Evolutionary conservation across 140 eudicot species (phyloP).

Genomic region (Flaveria floridana): DNA sequence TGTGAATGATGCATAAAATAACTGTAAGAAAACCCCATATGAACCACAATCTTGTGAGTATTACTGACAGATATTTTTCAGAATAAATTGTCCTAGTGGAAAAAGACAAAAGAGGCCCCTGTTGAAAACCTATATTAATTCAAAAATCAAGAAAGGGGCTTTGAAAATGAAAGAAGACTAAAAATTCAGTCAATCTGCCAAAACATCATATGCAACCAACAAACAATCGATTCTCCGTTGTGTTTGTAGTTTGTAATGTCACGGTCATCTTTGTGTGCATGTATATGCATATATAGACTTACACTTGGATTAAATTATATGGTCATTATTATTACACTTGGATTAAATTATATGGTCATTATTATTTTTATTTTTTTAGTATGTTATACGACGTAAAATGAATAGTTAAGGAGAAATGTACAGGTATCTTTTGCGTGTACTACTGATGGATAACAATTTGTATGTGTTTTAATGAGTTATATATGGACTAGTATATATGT

Average conservation of each 20-base stretch:
- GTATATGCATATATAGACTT: not conserved
- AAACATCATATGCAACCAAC: slow-evolving; percentile 31
- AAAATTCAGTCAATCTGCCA: slow-evolving; percentile 39
- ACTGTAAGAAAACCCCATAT: slow-evolving; percentile 15
- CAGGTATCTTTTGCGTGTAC: not conserved
- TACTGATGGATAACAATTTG: not conserved
- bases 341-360: not conserved
- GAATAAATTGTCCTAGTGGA: slow-evolving; percentile 13
- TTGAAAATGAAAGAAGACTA: slow-evolving; percentile 44
- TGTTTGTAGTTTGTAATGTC: slow-evolving; percentile 28
- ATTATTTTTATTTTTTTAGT: not conserved
- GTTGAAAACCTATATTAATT: slow-evolving; percentile 27
- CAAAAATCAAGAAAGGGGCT: slow-evolving; percentile 35
- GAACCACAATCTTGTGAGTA: slow-evolving; percentile 6
- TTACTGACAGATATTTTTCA: not conserved
- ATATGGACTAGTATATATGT: too few relatives aligned
- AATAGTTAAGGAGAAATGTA: not conserved
- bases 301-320: slow-evolving; percentile 9
- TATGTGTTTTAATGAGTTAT: too few relatives aligned
- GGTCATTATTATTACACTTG: not conserved
- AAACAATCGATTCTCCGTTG: slow-evolving; percentile 18
- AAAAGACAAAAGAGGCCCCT: slow-evolving; percentile 28
- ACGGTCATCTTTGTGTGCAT: slow-evolving; percentile 6
- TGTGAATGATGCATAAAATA: slow-evolving; percentile 20
- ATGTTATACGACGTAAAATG: not conserved